phyloP scores from a whole-genome alignment of 1,139 yeast genomes.

The Candida tropicalis region DNA sequence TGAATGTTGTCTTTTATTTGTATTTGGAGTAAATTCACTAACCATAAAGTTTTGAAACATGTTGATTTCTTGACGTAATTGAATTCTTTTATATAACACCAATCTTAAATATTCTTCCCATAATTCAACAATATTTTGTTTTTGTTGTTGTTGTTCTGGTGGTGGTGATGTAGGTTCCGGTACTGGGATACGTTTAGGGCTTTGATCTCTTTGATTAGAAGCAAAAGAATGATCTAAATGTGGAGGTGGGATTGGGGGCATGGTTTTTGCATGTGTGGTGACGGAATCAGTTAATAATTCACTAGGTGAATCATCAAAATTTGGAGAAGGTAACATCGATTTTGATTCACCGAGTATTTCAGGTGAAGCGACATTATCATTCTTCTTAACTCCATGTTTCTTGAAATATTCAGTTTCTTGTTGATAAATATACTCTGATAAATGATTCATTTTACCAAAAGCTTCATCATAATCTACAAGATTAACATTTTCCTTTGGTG shows the following conservation, averaged over 20 bases:
- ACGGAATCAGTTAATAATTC: slow-evolving; percentile 8
- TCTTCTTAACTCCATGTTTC: neutral
- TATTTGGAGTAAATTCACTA: slow-evolving; percentile 16
- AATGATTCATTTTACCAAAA: slow-evolving; percentile 24
- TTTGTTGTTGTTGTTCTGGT: slow-evolving; percentile 7
- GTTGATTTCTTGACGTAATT: slow-evolving; percentile 45
- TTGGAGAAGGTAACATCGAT: slow-evolving; percentile 11
- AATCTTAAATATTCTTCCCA: slow-evolving; percentile 42
- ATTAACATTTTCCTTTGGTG: slow-evolving; percentile 22
- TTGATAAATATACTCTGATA: slow-evolving; percentile 32
- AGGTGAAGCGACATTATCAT: too few relatives aligned
- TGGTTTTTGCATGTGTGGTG: slow-evolving; percentile 4
- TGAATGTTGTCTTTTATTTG: neutral
- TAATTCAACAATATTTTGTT: slow-evolving; percentile 24
- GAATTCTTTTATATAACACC: slow-evolving; percentile 43
- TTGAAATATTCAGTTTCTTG: slow-evolving; percentile 23
- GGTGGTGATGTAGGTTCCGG: slow-evolving; percentile 30
- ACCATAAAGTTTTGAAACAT: slow-evolving; percentile 34
- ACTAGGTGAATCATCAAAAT: slow-evolving; percentile 6
- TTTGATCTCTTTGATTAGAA: slow-evolving; percentile 5
- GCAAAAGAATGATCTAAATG: slow-evolving; percentile 20
- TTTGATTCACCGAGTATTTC: neutral
- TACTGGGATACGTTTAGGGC: slow-evolving; percentile 16
- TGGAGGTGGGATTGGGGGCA: slow-evolving; percentile 1
- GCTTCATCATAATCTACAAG: slow-evolving; percentile 14